A percentile compares a stretch with the other conserved stretches of the same genome.
Evolutionary conservation across 1,139 yeast genomes (phyloP).

Genomic region (Yamadazyma oceani): DNA sequence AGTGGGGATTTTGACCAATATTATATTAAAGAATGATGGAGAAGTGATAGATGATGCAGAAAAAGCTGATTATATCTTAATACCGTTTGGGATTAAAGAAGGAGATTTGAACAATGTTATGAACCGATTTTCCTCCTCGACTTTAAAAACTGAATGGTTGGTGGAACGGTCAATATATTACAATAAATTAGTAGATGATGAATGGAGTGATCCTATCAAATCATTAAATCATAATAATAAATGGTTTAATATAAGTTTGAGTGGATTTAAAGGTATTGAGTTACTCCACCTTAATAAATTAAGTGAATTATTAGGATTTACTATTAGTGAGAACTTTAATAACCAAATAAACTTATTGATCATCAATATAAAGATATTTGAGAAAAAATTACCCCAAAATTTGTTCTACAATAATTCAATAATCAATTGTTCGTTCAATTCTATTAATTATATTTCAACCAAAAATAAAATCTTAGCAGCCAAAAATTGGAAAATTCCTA

Average conservation of each 20-base stretch:
- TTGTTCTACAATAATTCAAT: constrained; percentile 33
- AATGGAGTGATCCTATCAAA: constrained; percentile 71
- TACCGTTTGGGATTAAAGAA: constrained; percentile 13
- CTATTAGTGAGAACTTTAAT: constrained; percentile 51
- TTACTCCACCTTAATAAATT: constrained; percentile 70
- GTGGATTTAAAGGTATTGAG: constrained; percentile 87
- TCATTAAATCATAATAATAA: constrained; percentile 35
- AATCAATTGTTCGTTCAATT: constrained; percentile 37
- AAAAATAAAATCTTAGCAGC: constrained; percentile 57
- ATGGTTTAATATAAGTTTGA: constrained; percentile 46
- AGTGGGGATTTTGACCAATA: constrained; percentile 17
- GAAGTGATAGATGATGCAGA: constrained; percentile 14
- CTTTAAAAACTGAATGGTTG: constrained; percentile 76
- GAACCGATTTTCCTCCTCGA: neutral
- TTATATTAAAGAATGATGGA: constrained; percentile 48
- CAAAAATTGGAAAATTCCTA: constrained; percentile 55
- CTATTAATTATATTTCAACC: constrained; percentile 44
- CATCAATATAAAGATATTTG: constrained; percentile 57
- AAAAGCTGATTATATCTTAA: constrained; percentile 8
- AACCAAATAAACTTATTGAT: constrained; percentile 61
- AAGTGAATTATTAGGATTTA: constrained; percentile 51
- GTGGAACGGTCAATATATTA: constrained; percentile 76
- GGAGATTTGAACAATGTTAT: neutral
- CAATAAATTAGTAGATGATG: constrained; percentile 51
- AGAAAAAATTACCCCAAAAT: constrained; percentile 18